A percentile compares a stretch with the other conserved stretches of the same genome.
phyloP scores from a whole-genome alignment of 345 rosid genomes.

The Brassica napus region DNA sequence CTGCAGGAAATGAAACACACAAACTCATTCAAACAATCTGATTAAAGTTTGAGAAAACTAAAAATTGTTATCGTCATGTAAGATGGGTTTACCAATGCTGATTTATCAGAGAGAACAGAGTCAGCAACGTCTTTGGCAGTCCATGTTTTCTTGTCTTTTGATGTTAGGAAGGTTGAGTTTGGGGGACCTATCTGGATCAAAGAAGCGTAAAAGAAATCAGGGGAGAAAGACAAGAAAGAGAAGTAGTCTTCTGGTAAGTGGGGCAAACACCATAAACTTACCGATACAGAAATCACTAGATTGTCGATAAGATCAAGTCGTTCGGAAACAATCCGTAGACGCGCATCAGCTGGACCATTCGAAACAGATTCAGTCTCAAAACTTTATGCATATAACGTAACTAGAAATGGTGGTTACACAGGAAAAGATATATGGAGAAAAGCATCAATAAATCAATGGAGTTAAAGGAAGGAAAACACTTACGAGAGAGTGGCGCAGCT shows the following conservation, averaged over 20 bases:
- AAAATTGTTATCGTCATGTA: neutral
- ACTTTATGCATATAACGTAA: neutral
- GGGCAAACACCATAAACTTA: constrained; percentile 33
- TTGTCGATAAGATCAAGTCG: constrained; percentile 84
- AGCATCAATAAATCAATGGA: neutral
- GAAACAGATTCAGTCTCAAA: constrained; percentile 16
- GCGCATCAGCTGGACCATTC: constrained; percentile 78
- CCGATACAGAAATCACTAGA: constrained; percentile 81
- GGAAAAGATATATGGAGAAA: neutral
- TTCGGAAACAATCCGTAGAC: constrained; percentile 85
- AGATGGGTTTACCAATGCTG: constrained; percentile 67
- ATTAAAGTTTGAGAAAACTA: constrained; percentile 1
- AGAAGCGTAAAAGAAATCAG: constrained; percentile 40
- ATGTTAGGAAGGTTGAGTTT: constrained; percentile 65
- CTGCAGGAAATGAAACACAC: constrained; percentile 39
- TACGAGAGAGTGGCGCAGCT: constrained; percentile 94
- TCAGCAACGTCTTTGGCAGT: constrained; percentile 87
- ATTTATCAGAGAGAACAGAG: constrained; percentile 88
- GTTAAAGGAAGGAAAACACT: constrained; percentile 30
- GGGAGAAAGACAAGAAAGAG: neutral
- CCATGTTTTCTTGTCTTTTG: constrained; percentile 84
- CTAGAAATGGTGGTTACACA: neutral
- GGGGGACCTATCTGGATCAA: constrained; percentile 94
- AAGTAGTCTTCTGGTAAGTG: constrained; percentile 8
- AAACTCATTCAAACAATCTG: constrained; percentile 11